Base-by-base conservation (phyloP, 1,139 yeast genomes). In the Debaryomyces nepalensis region DNA sequence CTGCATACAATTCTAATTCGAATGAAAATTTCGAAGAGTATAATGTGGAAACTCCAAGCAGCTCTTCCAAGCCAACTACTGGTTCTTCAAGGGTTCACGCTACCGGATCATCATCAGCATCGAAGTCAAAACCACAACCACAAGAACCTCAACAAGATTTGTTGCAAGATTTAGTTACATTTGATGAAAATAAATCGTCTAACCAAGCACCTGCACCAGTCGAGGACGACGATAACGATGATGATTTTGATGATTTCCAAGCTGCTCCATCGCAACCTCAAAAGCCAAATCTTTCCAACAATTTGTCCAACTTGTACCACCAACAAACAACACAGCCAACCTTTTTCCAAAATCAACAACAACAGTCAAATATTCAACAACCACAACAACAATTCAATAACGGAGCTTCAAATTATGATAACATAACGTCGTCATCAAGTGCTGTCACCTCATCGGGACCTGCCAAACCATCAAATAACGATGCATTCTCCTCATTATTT, bases 211-310 rank as follows among this genome's bases (percentile, higher is more conserved):
- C 66, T 8, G 48, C 52, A 12, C 51, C 54, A 18, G 49, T 56
- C 20, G 50, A 33, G 10, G 42, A 38, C 16, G 82, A 72, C 15
- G 87, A 82, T 32, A 89, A 83, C 34, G 95, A 86, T 51, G 97
- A 90, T 54, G 98, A 91, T 32, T 91, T 91, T 64, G 96, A 88
- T 51, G 98, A 93, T 53, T 91, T 91, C 76, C 97, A 91, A 64
- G 82, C 87, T 41, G 96, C 97, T 4, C 78, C 77, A 16, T 44
- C 80, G 61, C 72, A 52, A 49, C 64, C 58, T 34, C 62, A 53
- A 43, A 61, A 58, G 44, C 66, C 57, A 16, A 59, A 51, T 35
- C 55, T 64, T 32, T 47, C 72, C n/a, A 64, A 55, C 53, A 68
- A 66, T 52, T 63, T 75, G 43, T 64, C 77, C 35, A 70, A 63